Evolutionary conservation across 106 monocot genomes (phyloP).

Genomic region (Dioscorea alata): DNA sequence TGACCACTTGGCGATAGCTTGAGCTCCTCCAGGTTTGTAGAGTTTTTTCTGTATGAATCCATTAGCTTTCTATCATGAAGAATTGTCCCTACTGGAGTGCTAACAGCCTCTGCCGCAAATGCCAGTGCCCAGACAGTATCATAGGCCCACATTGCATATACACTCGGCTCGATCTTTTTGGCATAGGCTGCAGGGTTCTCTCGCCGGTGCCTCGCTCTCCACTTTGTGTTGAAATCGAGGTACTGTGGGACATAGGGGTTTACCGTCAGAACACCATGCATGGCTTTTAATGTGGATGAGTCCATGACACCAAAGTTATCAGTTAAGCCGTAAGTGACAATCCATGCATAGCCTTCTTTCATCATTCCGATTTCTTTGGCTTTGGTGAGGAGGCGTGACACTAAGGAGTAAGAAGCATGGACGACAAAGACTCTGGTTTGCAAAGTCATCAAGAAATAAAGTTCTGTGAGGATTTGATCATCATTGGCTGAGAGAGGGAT

Average conservation of each 20-base stretch:
- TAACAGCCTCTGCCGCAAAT: conserved; percentile 24
- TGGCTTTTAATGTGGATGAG: not conserved
- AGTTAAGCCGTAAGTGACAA: conserved; percentile 41
- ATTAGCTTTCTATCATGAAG: too few species aligned
- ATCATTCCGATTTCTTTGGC: conserved; percentile 44
- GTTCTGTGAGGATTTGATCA: conserved; percentile 22
- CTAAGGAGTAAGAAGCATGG: conserved; percentile 34
- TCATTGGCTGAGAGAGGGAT: conserved; percentile 17
- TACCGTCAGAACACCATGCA: conserved; percentile 58
- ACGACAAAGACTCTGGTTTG: conserved; percentile 56
- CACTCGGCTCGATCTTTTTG: not conserved
- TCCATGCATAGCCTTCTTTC: conserved; percentile 55
- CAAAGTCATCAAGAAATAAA: conserved; percentile 30
- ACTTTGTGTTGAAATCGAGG: conserved; percentile 26
- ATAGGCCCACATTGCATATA: conserved; percentile 12
- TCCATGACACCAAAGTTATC: conserved; percentile 16
- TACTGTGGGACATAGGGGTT: conserved; percentile 24
- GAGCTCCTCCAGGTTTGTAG: too few species aligned
- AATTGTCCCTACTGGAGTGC: not conserved
- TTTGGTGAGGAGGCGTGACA: conserved; percentile 18
- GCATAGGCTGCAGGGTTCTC: not conserved
- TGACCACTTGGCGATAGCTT: too few species aligned
- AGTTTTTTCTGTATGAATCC: too few species aligned
- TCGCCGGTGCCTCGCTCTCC: conserved; percentile 7
- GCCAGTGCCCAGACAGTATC: conserved; percentile 17